A percentile compares a stretch with the other conserved stretches of the same genome.
phyloP scores from a whole-genome alignment of 2,329 filamentous ascomycete species.

The Colletotrichum sp. region DNA sequence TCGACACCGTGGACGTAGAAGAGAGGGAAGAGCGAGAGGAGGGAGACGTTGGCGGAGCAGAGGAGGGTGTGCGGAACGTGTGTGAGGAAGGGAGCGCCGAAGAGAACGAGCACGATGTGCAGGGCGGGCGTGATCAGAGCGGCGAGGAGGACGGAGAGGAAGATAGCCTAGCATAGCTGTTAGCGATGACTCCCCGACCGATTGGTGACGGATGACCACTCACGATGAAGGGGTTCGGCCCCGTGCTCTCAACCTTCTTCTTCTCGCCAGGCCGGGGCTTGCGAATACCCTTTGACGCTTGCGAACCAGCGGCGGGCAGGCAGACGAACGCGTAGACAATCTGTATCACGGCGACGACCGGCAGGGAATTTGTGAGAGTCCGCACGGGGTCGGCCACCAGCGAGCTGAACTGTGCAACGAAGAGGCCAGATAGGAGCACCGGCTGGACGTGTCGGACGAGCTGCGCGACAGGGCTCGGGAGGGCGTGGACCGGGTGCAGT shows the following conservation, averaged over 20 bases:
- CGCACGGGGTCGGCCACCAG: constrained; percentile 74
- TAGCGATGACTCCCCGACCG: not conserved
- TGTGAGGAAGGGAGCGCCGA: constrained; percentile 88
- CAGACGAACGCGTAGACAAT: constrained; percentile 65
- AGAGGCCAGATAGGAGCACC: constrained; percentile 66
- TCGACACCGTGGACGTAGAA: constrained; percentile 88
- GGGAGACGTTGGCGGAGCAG: constrained; percentile 79
- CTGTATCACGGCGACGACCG: constrained; percentile 70
- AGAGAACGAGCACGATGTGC: constrained; percentile 75
- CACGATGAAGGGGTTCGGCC: constrained; percentile 53
- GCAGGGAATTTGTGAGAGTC: constrained; percentile 65
- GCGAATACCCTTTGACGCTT: constrained; percentile 42
- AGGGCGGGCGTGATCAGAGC: constrained; percentile 70
- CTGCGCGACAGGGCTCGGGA: constrained; percentile 41
- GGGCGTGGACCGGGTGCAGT: constrained; percentile 41
- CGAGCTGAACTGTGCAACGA: constrained; percentile 65
- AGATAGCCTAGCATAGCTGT: constrained; percentile 39
- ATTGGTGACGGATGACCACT: constrained; percentile 24
- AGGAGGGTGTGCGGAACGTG: constrained; percentile 81
- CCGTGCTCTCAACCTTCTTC: constrained; percentile 53
- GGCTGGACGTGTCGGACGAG: constrained; percentile 72
- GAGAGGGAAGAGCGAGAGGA: constrained; percentile 79
- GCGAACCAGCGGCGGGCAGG: constrained; percentile 63
- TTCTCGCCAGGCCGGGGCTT: constrained; percentile 60
- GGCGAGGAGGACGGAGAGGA: constrained; percentile 62